Base-by-base conservation (phyloP, 202 grass and related monocot species). In the Zoysia matrella region DNA sequence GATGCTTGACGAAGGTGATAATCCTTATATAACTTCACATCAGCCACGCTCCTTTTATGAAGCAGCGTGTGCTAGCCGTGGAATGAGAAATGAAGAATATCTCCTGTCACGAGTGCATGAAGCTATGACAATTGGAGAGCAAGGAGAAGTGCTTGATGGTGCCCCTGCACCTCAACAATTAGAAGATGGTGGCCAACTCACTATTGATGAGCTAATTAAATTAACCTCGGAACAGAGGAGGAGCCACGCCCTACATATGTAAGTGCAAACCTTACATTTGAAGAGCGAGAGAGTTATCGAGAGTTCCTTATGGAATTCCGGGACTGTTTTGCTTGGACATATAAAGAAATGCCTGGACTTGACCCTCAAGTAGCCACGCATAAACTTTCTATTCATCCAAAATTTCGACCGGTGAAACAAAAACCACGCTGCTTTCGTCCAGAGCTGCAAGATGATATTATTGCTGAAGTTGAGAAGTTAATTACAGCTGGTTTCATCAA, bases 281-380 rank as follows among this genome's bases (percentile, higher is more conserved):
- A 80, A 43, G 56, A 67, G 4, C 2, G 10, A 18, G 61, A 51
- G 1, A 14, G 8, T 4, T 73, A 72, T 2, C 2, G 22, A 49
- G 0, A 1, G 0, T 63, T 86, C 15, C 4, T 86, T 0, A 42
- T 74, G 40, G 46, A 72, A 58, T 86, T 50, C 0, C 6, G 7
- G 0, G 66, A 86, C 49, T 79, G 74, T 8, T 79, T 85, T 0
- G 22, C 74, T 9, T 85, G 82, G 73, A 46, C 8, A 1, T 64
- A 46, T 43, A 83, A 62, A 4, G 43, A 84, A 2, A 78, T 84
- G 82, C 64, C 44, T 0, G 65, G 53, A 1, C 42, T 84, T 0
- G 44, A 78, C 13, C 42, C 82, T 2, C 0, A 6, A 2, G 67
- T 86, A 0, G 30, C 65, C 0, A 76, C 39, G 0, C 83, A 72